Evolutionary conservation across 805 yeast genomes (phyloP).

Genomic region (Barnettozyma sp.): DNA sequence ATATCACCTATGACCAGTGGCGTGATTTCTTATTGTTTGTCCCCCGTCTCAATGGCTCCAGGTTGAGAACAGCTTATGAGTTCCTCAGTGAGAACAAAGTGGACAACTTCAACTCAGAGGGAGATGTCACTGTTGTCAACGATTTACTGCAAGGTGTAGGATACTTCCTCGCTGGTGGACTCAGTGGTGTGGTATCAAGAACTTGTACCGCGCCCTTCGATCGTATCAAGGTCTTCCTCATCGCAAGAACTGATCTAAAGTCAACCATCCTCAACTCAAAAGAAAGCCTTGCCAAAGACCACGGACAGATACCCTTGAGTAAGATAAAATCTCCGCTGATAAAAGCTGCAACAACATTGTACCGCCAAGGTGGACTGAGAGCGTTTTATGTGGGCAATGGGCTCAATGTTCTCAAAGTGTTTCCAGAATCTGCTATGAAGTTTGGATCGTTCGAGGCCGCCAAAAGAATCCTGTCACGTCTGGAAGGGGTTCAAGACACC

Average conservation of each 20-base stretch:
- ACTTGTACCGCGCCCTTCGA: constrained; percentile 97
- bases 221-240: constrained; percentile 85
- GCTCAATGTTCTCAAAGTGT: constrained; percentile 82
- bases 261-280: constrained; percentile 61
- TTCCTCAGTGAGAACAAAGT: constrained; percentile 69
- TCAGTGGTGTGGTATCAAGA: constrained; percentile 92
- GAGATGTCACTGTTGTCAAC: constrained; percentile 80
- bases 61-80: constrained; percentile 73
- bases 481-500: constrained; percentile 73
- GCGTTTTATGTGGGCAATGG: constrained; percentile 96
- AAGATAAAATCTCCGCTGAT: constrained; percentile 66
- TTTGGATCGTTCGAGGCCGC: constrained; percentile 92
- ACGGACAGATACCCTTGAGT: constrained; percentile 30
- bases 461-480: constrained; percentile 59
- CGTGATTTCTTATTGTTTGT: constrained; percentile 73
- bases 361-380: constrained; percentile 80
- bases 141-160: constrained; percentile 82
- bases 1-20: constrained; percentile 79
- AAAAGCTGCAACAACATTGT: constrained; percentile 74
- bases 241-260: constrained; percentile 80
- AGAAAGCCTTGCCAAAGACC: constrained; percentile 37
- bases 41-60: constrained; percentile 72
- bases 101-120: constrained; percentile 83
- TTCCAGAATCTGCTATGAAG: constrained; percentile 96
- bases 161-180: constrained; percentile 88